A percentile compares a stretch with the other conserved stretches of the same genome.
Conservation (phyloP, 169 alveolate species). For the Pseudocohnilembus persalinus region DNA sequence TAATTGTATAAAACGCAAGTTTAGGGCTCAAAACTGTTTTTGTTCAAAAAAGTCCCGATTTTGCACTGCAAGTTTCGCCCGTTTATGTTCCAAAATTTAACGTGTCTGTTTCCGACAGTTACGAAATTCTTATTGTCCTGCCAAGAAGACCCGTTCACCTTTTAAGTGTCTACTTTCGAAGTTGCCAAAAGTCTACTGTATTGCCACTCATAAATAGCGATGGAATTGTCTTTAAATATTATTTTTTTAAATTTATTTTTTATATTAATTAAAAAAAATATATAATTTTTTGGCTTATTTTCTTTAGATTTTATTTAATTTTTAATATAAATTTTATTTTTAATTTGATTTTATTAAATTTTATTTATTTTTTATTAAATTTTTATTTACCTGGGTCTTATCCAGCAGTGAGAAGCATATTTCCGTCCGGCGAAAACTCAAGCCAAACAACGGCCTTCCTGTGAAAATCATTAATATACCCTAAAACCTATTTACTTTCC, state of each 20-base stretch:
- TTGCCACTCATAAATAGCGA: conserved; percentile 83
- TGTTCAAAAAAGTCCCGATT: conserved; percentile 33
- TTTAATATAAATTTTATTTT: too few relatives aligned
- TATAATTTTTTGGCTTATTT: too few relatives aligned
- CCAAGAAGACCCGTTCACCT: conserved; percentile 74
- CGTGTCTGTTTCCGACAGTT: conserved; percentile 75
- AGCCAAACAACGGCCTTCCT: conserved; percentile 77
- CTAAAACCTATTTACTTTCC: conserved; percentile 45
- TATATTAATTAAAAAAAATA: too few relatives aligned
- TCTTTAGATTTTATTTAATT: too few relatives aligned
- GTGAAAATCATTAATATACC: conserved; percentile 58
- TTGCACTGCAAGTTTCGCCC: conserved; percentile 72
- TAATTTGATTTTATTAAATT: too few relatives aligned
- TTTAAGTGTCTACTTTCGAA: conserved; percentile 72
- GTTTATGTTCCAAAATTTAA: conserved; percentile 74
- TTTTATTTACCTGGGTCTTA: conserved; percentile 27
- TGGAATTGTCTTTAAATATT: conserved; percentile 75
- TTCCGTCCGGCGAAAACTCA: conserved; percentile 80
- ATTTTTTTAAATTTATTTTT: too few relatives aligned
- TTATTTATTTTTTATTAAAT: too few relatives aligned
- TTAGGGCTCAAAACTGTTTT: conserved; percentile 53
- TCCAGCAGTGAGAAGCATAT: conserved; percentile 71
- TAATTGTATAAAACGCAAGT: conserved; percentile 51
- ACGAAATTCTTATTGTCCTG: conserved; percentile 67
- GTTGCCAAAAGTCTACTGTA: conserved; percentile 48